Evolutionary conservation across 192 early-diverging fungal genomes (phyloP).

Genomic region (Gorgonomyces haynaldii): DNA sequence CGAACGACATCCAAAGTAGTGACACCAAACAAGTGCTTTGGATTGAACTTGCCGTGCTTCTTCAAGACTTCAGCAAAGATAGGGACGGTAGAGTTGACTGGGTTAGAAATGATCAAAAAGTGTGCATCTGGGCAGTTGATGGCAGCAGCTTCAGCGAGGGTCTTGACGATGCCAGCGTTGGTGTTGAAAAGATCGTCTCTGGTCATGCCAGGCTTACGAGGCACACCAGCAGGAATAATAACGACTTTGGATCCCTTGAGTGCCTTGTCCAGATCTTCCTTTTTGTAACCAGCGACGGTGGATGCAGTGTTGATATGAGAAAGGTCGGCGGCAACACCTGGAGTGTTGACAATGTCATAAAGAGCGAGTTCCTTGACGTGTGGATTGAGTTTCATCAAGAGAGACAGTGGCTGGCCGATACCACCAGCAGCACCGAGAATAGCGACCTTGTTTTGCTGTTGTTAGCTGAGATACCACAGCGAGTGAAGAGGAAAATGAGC

Average conservation of each 20-base stretch:
- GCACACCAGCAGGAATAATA: constrained; percentile 93
- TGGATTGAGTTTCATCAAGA: constrained; percentile 81
- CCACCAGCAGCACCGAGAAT: constrained; percentile 70
- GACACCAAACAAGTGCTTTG: constrained; percentile 81
- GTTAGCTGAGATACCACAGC: constrained; percentile 1
- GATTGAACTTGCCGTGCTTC: constrained; percentile 77
- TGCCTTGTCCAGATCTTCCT: constrained; percentile 58
- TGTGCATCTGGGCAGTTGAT: constrained; percentile 74
- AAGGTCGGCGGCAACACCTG: constrained; percentile 92
- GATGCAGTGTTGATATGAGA: constrained; percentile 82
- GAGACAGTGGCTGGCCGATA: constrained; percentile 94
- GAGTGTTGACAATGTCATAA: constrained; percentile 96
- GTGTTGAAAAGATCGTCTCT: constrained; percentile 98
- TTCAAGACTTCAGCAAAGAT: constrained; percentile 92
- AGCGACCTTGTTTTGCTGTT: constrained; percentile 30
- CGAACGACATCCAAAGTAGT: constrained; percentile 92
- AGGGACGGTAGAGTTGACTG: constrained; percentile 96
- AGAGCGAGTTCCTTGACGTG: constrained; percentile 77
- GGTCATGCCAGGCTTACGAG: constrained; percentile 98
- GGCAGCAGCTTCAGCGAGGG: constrained; percentile 58
- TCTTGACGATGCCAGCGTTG: constrained; percentile 89
- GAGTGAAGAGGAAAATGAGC: background rate
- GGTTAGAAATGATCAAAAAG: constrained; percentile 89
- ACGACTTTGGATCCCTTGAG: constrained; percentile 57
- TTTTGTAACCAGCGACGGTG: constrained; percentile 62